Conservation (phyloP, 345 rosid genomes). For the Euphorbia pulcherrima region DNA sequence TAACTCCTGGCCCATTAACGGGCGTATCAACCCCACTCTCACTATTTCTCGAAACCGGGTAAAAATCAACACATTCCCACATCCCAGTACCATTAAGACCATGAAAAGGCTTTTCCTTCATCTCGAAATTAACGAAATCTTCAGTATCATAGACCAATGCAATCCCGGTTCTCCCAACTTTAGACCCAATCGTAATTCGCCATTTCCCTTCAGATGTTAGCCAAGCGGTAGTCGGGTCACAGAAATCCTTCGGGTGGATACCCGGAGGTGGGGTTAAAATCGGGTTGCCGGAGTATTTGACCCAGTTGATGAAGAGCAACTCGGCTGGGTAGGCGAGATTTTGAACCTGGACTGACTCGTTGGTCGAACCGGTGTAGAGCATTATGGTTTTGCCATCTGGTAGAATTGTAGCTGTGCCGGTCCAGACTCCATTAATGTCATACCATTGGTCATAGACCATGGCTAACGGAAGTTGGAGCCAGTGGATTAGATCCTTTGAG, state of each 20-base stretch:
- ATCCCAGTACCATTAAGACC: constrained; percentile 72
- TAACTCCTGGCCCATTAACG: constrained; percentile 39
- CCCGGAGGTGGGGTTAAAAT: constrained; percentile 72
- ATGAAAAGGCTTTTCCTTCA: constrained; percentile 39
- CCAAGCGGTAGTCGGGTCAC: constrained; percentile 99
- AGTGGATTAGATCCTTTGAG: constrained; percentile 68
- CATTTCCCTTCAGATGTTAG: constrained; percentile 67
- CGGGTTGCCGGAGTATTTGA: constrained; percentile 65
- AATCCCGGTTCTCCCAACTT: constrained; percentile 59
- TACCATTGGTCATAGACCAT: constrained; percentile 87
- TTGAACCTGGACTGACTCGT: constrained; percentile 68
- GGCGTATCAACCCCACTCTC: constrained; percentile 56
- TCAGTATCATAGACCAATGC: constrained; percentile 69
- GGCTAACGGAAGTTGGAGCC: constrained; percentile 86
- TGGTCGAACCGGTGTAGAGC: constrained; percentile 84
- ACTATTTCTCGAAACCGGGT: constrained; percentile 37
- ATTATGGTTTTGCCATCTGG: constrained; percentile 69
- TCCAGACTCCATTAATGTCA: constrained; percentile 78
- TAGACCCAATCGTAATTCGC: constrained; percentile 74
- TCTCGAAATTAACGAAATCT: constrained; percentile 53
- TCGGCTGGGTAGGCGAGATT: constrained; percentile 86
- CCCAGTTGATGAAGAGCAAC: constrained; percentile 69
- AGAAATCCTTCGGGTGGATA: constrained; percentile 57
- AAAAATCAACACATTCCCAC: constrained; percentile 93
- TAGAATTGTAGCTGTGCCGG: constrained; percentile 85